Conservation (phyloP, 208 protist genomes). For the Naegleria fowleri region DNA sequence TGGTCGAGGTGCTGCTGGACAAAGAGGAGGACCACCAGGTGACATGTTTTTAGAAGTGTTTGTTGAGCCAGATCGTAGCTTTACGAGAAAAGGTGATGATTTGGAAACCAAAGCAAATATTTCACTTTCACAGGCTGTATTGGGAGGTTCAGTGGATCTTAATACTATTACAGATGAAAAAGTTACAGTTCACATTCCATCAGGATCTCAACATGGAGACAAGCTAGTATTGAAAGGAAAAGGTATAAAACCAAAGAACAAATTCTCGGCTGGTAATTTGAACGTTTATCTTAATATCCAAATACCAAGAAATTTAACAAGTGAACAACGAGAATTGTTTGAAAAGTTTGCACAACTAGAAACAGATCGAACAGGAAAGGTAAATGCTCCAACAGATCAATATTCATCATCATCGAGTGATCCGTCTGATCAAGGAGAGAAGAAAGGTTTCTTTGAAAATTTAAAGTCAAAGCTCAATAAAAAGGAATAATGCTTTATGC, state of each 20-base stretch:
- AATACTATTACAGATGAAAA: neutral
- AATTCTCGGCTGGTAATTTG: conserved; percentile 1
- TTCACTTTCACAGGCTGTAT: neutral
- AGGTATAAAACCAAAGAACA: neutral
- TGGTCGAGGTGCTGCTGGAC: neutral
- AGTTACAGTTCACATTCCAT: neutral
- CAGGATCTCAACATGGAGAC: neutral
- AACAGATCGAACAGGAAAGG: neutral
- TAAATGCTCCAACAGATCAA: neutral
- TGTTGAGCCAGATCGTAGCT: neutral
- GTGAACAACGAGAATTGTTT: neutral
- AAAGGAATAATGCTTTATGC: neutral
- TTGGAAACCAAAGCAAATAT: neutral
- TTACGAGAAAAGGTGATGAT: neutral
- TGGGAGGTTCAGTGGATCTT: neutral
- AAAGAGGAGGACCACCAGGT: neutral
- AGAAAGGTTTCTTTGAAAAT: neutral
- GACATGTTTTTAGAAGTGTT: conserved; percentile 3
- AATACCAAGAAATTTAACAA: neutral
- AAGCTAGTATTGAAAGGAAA: neutral
- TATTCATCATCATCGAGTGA: neutral
- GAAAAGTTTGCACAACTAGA: neutral
- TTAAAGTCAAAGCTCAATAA: neutral
- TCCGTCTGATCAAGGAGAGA: neutral
- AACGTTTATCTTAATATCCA: neutral